Evolutionary conservation across 352 stramenopile species (phyloP).

Genomic region (Labyrinthula sp.): DNA sequence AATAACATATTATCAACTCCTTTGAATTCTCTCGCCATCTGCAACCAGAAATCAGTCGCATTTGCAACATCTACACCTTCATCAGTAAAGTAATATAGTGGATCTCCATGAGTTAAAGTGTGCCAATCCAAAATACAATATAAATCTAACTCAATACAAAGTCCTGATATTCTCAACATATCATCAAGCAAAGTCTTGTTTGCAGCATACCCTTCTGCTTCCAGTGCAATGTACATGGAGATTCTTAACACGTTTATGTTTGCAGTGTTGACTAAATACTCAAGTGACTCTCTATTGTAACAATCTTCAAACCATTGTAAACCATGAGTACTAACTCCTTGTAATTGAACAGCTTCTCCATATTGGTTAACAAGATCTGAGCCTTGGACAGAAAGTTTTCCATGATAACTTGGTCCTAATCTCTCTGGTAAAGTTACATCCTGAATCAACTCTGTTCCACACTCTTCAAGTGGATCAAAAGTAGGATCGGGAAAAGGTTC

Average conservation of each 20-base stretch:
- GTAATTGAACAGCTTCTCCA: conserved; percentile 11
- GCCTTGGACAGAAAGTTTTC: conserved; percentile 1
- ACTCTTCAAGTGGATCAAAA: too few species aligned
- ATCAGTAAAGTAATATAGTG: conserved; percentile 1
- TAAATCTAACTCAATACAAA: conserved; percentile 23
- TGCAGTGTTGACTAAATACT: not conserved
- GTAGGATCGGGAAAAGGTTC: too few species aligned
- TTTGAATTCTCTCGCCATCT: conserved; percentile 13
- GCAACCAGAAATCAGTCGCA: conserved; percentile 7
- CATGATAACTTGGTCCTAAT: too few species aligned
- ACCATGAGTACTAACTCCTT: conserved; percentile 5
- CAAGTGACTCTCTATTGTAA: conserved; percentile 2
- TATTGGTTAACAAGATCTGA: not conserved
- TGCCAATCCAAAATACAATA: conserved; percentile 27
- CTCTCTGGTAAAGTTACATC: too few species aligned
- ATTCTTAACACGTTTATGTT: conserved; percentile 1
- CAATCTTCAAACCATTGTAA: conserved; percentile 10
- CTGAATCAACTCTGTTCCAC: too few species aligned
- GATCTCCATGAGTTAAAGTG: not conserved
- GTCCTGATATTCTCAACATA: conserved; percentile 6
- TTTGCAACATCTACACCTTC: not conserved
- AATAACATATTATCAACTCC: conserved; percentile 6
- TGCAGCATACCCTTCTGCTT: conserved; percentile 1
- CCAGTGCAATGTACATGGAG: conserved; percentile 15
- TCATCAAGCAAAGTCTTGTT: conserved; percentile 1